phyloP scores from a whole-genome alignment of 2,329 filamentous ascomycete species.

The Colletotrichum cuscutae region DNA sequence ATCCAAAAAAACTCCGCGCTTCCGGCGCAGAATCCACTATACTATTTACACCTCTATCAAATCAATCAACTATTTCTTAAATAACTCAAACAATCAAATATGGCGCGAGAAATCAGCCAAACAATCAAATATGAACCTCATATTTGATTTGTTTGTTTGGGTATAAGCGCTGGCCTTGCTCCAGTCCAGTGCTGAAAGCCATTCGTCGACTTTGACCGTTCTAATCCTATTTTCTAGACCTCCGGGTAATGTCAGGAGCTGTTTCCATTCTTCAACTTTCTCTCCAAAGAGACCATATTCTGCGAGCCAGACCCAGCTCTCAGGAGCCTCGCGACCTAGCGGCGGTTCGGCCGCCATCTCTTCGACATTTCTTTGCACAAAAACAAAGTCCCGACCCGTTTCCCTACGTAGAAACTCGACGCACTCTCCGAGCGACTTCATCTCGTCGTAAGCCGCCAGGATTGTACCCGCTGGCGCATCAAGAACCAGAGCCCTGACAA shows the following conservation, averaged over 20 bases:
- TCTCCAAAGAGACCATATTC: constrained; percentile 20
- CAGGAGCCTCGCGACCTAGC: background rate
- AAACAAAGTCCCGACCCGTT: constrained; percentile 48
- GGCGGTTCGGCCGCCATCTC: constrained; percentile 40
- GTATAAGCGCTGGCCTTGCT: no score
- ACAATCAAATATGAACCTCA: no score
- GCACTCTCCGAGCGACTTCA: constrained; percentile 44
- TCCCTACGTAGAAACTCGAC: constrained; percentile 46
- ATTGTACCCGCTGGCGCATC: constrained; percentile 50
- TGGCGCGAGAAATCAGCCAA: no score
- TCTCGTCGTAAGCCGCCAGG: constrained; percentile 56
- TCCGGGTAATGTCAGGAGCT: background rate
- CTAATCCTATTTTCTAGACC: background rate
- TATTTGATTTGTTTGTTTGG: no score
- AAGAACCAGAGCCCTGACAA: constrained; percentile 55
- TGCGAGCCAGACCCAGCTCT: constrained; percentile 2
- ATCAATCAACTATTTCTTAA: no score
- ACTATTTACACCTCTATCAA: no score
- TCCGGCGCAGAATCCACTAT: no score
- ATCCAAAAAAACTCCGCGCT: no score
- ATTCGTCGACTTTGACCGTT: background rate
- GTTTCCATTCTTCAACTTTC: constrained; percentile 5
- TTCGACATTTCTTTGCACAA: constrained; percentile 43
- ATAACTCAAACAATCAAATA: no score
- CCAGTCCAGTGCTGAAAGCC: constrained; percentile 7